Conservation (phyloP, 1,284 basidiomycete species). For the Tilletia setariae region DNA sequence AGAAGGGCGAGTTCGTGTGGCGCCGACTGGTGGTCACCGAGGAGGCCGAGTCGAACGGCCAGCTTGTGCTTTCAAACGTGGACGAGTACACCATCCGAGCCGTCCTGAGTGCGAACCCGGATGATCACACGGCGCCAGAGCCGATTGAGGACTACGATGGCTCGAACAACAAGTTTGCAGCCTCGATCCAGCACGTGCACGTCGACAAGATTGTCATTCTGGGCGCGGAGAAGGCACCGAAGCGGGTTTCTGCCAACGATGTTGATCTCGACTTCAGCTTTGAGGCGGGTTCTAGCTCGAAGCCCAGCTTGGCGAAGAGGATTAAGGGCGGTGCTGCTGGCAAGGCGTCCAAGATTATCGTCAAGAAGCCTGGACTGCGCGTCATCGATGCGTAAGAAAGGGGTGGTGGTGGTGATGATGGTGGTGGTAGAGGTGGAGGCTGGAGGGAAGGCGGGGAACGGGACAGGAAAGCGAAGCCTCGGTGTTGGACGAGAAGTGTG, state of each 20-base stretch:
- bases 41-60: not conserved
- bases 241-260: constrained; percentile 27
- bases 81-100: constrained; percentile 28
- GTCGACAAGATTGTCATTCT: constrained; percentile 49
- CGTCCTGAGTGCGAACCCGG: constrained; percentile 27
- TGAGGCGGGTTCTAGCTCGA: not conserved
- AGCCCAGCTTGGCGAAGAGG: not conserved
- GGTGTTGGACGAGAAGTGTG: no score
- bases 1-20: constrained; percentile 73
- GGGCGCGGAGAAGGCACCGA: constrained; percentile 37
- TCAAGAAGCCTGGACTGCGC: constrained; percentile 10
- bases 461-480: no score
- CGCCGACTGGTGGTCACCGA: constrained; percentile 32
- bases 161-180: constrained; percentile 35
- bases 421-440: no score
- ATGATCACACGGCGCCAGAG: not conserved
- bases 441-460: no score
- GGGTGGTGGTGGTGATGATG: no score
- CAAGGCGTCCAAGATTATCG: not conserved
- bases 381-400: no score
- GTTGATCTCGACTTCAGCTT: constrained; percentile 17
- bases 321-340: not conserved
- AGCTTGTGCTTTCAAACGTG: not conserved
- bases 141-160: constrained; percentile 16
- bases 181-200: constrained; percentile 37